phyloP scores from a whole-genome alignment of 345 rosid species.

The Cardiospermum halicacabum region DNA sequence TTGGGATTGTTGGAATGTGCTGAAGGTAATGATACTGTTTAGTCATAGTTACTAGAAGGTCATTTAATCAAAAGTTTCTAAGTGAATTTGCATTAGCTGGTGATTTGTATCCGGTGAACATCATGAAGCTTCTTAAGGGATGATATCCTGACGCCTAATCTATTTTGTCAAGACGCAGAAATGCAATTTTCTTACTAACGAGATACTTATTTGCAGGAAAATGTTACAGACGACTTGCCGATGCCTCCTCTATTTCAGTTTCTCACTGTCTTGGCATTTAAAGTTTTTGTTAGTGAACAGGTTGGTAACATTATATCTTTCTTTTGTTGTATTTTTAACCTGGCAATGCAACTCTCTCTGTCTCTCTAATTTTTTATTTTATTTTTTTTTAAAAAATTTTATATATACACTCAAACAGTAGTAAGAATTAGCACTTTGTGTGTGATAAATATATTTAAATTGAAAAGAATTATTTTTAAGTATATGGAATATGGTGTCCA shows the following conservation, averaged over 20 bases:
- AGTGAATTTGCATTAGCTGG: background rate
- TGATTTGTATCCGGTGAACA: background rate
- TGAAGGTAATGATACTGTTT: slow-evolving; percentile 49
- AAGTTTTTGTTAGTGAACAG: slow-evolving; percentile 70
- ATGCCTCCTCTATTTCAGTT: slow-evolving; percentile 98
- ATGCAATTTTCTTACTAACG: background rate
- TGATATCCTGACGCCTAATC: slow-evolving; percentile 1
- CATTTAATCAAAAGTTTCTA: background rate
- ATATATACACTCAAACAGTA: too few relatives aligned
- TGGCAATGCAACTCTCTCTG: background rate
- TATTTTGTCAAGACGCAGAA: background rate
- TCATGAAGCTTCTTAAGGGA: background rate
- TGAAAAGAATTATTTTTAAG: too few relatives aligned
- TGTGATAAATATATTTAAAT: too few relatives aligned
- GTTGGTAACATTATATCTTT: slow-evolving; percentile 28
- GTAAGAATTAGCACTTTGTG: too few relatives aligned
- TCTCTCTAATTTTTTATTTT: too few relatives aligned
- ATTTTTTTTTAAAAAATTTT: too few relatives aligned
- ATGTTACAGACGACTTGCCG: slow-evolving; percentile 59
- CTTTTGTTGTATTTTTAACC: background rate
- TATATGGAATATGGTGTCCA: background rate
- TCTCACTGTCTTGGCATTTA: slow-evolving; percentile 78
- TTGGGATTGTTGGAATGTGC: slow-evolving; percentile 80
- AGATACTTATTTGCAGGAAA: slow-evolving; percentile 49
- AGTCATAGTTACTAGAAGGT: slow-evolving; percentile 4